These are phyloP conservation scores for Chlamydomonas schloesseri DNA, from an alignment of 139 green algal species.

Conservation along the genomic window DNA sequence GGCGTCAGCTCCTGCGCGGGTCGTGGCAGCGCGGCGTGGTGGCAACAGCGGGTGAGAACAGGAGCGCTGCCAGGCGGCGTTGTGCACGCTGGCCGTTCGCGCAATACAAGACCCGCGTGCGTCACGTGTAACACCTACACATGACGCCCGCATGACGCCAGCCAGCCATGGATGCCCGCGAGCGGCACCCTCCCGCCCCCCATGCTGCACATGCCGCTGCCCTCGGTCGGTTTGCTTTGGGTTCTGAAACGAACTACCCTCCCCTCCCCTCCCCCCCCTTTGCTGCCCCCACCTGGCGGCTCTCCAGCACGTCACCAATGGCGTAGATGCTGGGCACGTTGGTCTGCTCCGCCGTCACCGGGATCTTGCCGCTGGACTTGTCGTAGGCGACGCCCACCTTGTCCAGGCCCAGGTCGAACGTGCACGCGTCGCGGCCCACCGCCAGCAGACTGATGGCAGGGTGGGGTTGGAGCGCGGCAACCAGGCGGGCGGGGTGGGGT, in stretches of 20 bases:
- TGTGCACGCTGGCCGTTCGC: too few species aligned
- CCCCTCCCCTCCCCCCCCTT: background rate
- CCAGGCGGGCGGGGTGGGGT: too few species aligned
- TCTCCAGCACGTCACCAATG: constrained; percentile 90
- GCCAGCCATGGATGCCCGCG: background rate
- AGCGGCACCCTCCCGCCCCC: too few species aligned
- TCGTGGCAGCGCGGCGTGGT: background rate
- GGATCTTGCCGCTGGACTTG: constrained; percentile 65
- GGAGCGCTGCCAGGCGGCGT: background rate
- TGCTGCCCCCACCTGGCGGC: constrained; percentile 1
- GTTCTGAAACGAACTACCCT: too few species aligned
- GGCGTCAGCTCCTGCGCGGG: constrained; percentile 74
- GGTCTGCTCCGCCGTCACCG: constrained; percentile 64
- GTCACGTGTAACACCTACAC: too few species aligned
- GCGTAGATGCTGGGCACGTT: constrained; percentile 85
- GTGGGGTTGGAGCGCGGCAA: background rate
- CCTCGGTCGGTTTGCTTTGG: too few species aligned
- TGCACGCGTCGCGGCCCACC: constrained; percentile 61
- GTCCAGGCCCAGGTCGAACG: constrained; percentile 57
- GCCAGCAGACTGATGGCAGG: constrained; percentile 66
- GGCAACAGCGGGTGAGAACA: background rate
- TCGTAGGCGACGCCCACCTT: constrained; percentile 59
- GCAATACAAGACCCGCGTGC: too few species aligned
- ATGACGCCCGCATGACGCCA: background rate
- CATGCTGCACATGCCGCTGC: too few species aligned